Base-by-base conservation (phyloP, 106 monocot genomes). In the Platanthera guangdongensis region DNA sequence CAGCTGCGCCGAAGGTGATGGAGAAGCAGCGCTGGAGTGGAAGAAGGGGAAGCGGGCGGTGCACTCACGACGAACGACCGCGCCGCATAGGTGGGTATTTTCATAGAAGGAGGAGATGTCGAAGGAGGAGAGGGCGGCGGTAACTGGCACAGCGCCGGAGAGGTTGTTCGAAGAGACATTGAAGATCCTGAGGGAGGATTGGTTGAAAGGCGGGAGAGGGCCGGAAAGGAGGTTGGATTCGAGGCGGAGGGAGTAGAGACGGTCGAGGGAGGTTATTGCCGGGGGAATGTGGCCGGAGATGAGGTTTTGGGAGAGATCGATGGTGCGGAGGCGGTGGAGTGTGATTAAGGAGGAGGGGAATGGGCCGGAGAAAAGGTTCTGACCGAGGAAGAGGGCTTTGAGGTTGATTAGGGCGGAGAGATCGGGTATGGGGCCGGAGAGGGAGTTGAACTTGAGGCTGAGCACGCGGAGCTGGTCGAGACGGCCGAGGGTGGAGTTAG, bases 391-490 rank as follows among this genome's bases (percentile, higher is more conserved):
- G 39, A 95, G 92, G 2, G 88, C 81, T 55, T 88, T 90, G 79
- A 95, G 95, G 71, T 88, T 83, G 72, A 47, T n/a, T n/a, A 95
- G 84, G 12, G n/a, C 0, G 80, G 95, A 92, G 73, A 95, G 87
- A 64, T 88, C 87, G 2, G 90, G 88, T 45, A 92, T 51, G 47
- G 85, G 79, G 7, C 95, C 95, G 60, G 80, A 18, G 71, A 95
- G 85, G 46, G 85, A 85, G 76, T 95, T 95, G 70, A 67, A 69
- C 57, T 90, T 85, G 63, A 93, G 85, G 82, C 88, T 90, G 47
- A 96, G 85, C 51, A 96, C 39, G 1, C 93, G 84, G 74, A 96
- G 89, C 81, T 96, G 90, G 82, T 84, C 83, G 50, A 95, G 85
- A 14, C 57, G 78, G 70, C 4, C 49, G 60, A 92, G 79, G 52